Conservation (phyloP, 1,139 yeast genomes). For the Suhomyces atakaporum region DNA sequence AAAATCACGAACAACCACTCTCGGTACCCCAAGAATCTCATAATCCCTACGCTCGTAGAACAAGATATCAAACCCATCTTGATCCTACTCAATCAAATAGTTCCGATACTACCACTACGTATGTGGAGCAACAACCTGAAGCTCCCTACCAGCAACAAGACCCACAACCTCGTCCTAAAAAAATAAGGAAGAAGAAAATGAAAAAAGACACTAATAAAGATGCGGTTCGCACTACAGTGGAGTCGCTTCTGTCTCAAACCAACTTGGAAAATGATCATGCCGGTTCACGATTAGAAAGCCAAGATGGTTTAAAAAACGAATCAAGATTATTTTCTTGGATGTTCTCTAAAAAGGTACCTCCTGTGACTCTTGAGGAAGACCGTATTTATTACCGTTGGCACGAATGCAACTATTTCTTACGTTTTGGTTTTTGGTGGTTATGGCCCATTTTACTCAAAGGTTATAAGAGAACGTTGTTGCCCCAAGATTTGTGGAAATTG, state of each 20-base stretch:
- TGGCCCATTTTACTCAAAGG: conserved; percentile 44
- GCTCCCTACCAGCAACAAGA: conserved; percentile 8
- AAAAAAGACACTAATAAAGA: conserved; percentile 2
- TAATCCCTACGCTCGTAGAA: conserved; percentile 6
- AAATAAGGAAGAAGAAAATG: conserved; percentile 6
- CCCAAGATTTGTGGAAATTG: conserved; percentile 42
- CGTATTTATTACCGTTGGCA: conserved; percentile 43
- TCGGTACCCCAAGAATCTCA: conserved; percentile 6
- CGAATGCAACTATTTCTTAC: conserved; percentile 24
- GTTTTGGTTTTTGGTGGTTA: conserved; percentile 44
- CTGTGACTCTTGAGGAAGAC: conserved; percentile 38
- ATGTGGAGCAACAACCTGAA: conserved; percentile 12
- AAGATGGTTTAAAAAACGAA: conserved; percentile 18
- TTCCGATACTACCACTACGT: conserved; percentile 14
- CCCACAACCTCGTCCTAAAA: conserved; percentile 2
- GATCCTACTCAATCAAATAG: conserved; percentile 10
- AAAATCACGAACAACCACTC: too few species aligned
- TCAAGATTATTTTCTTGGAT: conserved; percentile 25
- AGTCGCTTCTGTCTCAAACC: conserved; percentile 17
- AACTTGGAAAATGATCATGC: conserved; percentile 15
- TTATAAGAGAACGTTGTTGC: conserved; percentile 44
- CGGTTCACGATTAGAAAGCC: conserved; percentile 11
- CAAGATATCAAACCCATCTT: conserved; percentile 7
- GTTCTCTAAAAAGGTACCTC: conserved; percentile 39
- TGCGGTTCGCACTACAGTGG: conserved; percentile 2